Evolutionary conservation across 2,329 filamentous ascomycete genomes (phyloP), one percentile per base, ranked within the genome.

Genomic region (Verticillium zaregamsianum): DNA sequence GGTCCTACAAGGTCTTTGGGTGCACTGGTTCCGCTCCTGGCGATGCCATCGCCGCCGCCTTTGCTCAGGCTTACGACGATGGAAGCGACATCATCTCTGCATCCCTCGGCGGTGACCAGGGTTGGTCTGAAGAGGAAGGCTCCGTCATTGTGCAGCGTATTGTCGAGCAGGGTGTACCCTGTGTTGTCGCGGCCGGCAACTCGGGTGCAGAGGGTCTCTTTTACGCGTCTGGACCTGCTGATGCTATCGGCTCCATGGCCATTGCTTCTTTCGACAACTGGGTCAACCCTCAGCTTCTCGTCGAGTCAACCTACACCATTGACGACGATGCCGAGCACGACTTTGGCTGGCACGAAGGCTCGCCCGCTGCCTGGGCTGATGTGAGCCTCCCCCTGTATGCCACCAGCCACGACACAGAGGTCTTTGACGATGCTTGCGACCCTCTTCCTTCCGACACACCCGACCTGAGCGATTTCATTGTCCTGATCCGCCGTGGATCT

Each of bases 21-120:
- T 88, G 85, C 69, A 62, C 68, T 1, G 85, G 82, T 39, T 70
- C 74, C 37, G 76, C 79, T n/a, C 70, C 73, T 15, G 82, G 83
- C 66, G 86, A 88, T 62, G 74, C 88, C 9, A 71, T 89, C 59
- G 85, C 88, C 54, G 79, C 80, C 9, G 84, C 86, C 1, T 87
- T 83, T 68, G 82, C 84, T 72, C 79, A 78, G 67, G 87, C 87
- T 0, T 87, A 81, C 65, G 80, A 88, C 68, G 85, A 80, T n/a
- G 84, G 83, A 37, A 80, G 80, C 39, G 75, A 86, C 66, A 81
- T 86, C 65, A 86, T 86, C 68, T 84, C 81, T 1, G 77, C 81
- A 1, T 85, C 82, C 3, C 79, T 86, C 54, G 82, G 83, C n/a
- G 77, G 77, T 0, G 67, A 78, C 0, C 77, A 75, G 0, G 84